A percentile compares a stretch with the other conserved stretches of the same genome.
Conservation (phyloP, 1,284 basidiomycete species). For the Bjerkandera adusta region DNA sequence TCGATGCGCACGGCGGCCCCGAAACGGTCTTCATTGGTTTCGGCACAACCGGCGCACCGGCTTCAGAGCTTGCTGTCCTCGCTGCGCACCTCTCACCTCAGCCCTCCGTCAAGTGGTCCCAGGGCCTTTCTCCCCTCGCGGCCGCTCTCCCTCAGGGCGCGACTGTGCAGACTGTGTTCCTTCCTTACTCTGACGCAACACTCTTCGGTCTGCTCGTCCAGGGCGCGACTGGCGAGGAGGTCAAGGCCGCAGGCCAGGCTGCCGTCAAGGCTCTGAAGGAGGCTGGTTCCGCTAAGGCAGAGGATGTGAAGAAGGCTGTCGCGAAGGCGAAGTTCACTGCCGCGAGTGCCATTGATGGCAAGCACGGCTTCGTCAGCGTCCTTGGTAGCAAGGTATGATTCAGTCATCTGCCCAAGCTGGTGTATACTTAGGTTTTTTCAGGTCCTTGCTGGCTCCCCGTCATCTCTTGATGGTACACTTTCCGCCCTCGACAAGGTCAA, state of each 20-base stretch:
- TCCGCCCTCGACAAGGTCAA: constrained; percentile 63
- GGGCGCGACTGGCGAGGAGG: constrained; percentile 52
- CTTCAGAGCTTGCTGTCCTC: constrained; percentile 75
- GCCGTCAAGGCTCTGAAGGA: constrained; percentile 71
- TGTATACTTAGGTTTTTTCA: constrained; percentile 27
- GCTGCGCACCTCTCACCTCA: constrained; percentile 72
- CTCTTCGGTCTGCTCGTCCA: constrained; percentile 82
- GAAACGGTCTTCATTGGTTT: constrained; percentile 86
- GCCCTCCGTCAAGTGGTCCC: constrained; percentile 83
- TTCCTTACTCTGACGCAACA: constrained; percentile 88
- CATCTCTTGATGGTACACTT: constrained; percentile 52
- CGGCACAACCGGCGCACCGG: constrained; percentile 61
- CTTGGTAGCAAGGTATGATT: constrained; percentile 60
- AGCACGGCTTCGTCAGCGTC: constrained; percentile 65
- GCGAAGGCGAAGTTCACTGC: constrained; percentile 86
- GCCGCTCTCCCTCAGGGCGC: constrained; percentile 49
- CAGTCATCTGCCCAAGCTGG: background rate
- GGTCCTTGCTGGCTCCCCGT: constrained; percentile 57
- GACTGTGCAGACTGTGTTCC: constrained; percentile 69
- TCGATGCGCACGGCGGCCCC: constrained; percentile 56
- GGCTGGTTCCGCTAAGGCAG: constrained; percentile 53
- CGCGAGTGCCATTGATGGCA: constrained; percentile 66
- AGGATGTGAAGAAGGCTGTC: constrained; percentile 78
- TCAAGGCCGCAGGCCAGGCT: constrained; percentile 64
- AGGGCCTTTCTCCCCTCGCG: constrained; percentile 69